Evolutionary conservation across 2,329 filamentous ascomycete genomes (phyloP), one percentile per base, ranked within the genome.

Genomic region (Botrytis pseudocinerea): DNA sequence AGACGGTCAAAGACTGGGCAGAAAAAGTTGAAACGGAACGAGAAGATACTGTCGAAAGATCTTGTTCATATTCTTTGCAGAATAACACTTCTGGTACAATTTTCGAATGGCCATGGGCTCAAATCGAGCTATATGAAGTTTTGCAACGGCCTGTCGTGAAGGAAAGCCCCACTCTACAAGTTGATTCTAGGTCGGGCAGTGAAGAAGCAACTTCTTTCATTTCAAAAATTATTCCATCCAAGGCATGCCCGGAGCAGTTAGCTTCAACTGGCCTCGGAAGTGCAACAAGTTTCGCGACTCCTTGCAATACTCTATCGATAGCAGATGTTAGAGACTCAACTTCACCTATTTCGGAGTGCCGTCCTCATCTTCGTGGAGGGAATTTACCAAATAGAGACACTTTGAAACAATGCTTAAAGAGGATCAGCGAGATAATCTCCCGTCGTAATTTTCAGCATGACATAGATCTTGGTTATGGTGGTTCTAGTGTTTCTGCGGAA

Each of bases 391-490:
- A 20, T 14, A 16, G 5, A 32, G 42, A 25, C 12, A 14, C 0
- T 12, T 40, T 32, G 18, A 25, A 9, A 22, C 12, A 10, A 40
- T 16, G 14, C 32, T n/a, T 25, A 14, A 25, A 16, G n/a, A 57
- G 12, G 22, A 57, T 28, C 1, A 6, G 12, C 7, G 54, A 32
- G 35, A 69, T 38, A 32, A 57, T 10, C 5, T 22, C 6, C 16
- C 12, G 14, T 42, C 10, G 25, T 54, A 18, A 42, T 32, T 32
- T 10, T 42, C 35, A 42, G 6, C 7, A 22, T 16, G n/a, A 42
- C 32, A 57, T 69, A 42, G 65, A 69, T 42, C 51, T 69, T 32
- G 65, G 65, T 42, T 42, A 69, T 57, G 65, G 65, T 25, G 65
- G 65, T 42, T 42, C 48, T 25, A n/a, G 25, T 14, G 32, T 57